Conservation (phyloP, 2,329 filamentous ascomycete genomes). For the Moelleriella libera region DNA sequence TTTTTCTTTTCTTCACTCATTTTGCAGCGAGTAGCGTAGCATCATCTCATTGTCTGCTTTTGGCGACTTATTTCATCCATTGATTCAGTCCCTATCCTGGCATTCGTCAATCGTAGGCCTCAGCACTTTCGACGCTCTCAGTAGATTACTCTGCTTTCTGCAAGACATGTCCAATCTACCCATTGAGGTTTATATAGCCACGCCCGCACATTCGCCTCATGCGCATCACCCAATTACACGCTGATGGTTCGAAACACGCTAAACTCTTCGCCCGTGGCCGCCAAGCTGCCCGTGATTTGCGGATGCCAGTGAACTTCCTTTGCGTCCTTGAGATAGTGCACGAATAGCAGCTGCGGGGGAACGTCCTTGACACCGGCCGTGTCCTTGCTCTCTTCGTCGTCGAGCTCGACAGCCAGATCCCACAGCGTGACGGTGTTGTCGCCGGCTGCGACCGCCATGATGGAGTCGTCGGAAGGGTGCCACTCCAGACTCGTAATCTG, state of each 20-base stretch:
- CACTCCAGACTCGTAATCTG: slow-evolving; percentile 94
- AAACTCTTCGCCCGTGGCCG: slow-evolving; percentile 86
- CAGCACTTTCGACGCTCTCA: too few relatives aligned
- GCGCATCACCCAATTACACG: slow-evolving; percentile 33
- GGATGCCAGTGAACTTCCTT: slow-evolving; percentile 98
- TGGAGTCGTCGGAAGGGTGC: slow-evolving; percentile 94
- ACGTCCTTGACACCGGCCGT: slow-evolving; percentile 79
- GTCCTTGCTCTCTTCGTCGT: slow-evolving; percentile 91
- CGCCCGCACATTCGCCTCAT: not conserved
- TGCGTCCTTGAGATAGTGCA: slow-evolving; percentile 88
- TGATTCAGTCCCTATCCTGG: too few relatives aligned
- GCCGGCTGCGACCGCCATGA: slow-evolving; percentile 79
- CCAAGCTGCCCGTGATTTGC: slow-evolving; percentile 79
- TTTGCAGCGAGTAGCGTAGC: too few relatives aligned
- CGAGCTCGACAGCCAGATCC: slow-evolving; percentile 92
- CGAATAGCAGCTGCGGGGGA: slow-evolving; percentile 86
- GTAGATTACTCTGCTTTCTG: too few relatives aligned
- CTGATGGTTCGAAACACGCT: slow-evolving; percentile 76
- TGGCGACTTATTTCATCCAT: too few relatives aligned
- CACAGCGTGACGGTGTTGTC: slow-evolving; percentile 92
- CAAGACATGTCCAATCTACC: too few relatives aligned
- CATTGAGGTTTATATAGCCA: too few relatives aligned
- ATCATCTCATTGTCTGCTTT: too few relatives aligned
- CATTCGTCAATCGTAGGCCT: too few relatives aligned
- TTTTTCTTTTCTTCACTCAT: too few relatives aligned